These are phyloP conservation scores for Nicotiana tomentosiformis DNA, from an alignment of 257 asterid species.

Conservation along the genomic window DNA sequence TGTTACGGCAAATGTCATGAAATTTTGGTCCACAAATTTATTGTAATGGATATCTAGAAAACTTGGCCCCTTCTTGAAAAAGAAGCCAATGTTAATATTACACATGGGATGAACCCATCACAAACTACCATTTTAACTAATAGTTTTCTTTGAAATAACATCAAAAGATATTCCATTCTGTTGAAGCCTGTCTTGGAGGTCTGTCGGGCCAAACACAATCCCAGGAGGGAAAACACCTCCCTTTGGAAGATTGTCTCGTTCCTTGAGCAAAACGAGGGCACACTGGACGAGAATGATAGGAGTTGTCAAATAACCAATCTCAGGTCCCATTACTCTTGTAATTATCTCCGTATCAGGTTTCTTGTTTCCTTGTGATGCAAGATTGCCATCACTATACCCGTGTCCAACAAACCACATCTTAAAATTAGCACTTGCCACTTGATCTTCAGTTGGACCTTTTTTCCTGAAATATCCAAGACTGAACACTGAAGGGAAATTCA, in stretches of 20 bases:
- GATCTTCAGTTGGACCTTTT: constrained; percentile 77
- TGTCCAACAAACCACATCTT: constrained; percentile 94
- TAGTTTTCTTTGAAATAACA: constrained; percentile 51
- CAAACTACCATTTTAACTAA: not conserved
- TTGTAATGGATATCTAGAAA: too few species aligned
- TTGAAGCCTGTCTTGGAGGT: constrained; percentile 65
- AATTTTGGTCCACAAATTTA: too few species aligned
- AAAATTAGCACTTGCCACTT: constrained; percentile 66
- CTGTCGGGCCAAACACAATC: constrained; percentile 69
- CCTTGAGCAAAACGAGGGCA: constrained; percentile 48
- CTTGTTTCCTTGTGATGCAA: constrained; percentile 32
- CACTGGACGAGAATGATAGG: constrained; percentile 73
- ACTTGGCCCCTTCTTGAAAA: too few species aligned
- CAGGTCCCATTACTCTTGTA: constrained; percentile 88
- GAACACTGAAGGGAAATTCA: constrained; percentile 57
- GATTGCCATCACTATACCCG: constrained; percentile 48
- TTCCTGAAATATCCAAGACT: constrained; percentile 58
- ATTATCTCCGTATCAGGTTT: constrained; percentile 68
- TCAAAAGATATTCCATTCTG: constrained; percentile 74
- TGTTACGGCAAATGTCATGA: too few species aligned
- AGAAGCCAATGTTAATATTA: too few species aligned
- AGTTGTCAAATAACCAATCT: constrained; percentile 82
- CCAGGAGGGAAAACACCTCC: constrained; percentile 91
- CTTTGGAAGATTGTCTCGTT: constrained; percentile 52
- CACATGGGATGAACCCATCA: too few species aligned